A percentile compares a stretch with the other conserved stretches of the same genome.
phyloP scores from a whole-genome alignment of 2,329 filamentous ascomycete genomes.

The Emmonsia crescens region DNA sequence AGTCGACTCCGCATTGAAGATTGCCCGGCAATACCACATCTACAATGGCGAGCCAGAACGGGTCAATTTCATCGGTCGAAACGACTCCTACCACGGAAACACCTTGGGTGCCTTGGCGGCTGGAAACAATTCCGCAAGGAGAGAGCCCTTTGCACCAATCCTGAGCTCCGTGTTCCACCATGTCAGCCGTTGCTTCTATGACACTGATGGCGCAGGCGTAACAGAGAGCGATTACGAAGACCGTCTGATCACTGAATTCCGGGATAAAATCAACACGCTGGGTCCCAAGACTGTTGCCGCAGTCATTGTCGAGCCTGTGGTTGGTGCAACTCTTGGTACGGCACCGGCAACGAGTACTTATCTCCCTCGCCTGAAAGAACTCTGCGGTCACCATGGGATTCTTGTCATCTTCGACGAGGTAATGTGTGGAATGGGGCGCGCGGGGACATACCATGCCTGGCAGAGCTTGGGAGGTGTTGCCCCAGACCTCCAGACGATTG shows the following conservation, averaged over 20 bases:
- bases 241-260: neutral
- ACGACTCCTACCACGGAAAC: slow-evolving; percentile 42
- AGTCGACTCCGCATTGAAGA: slow-evolving; percentile 39
- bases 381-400: slow-evolving; percentile 47
- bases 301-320: neutral
- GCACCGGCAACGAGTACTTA: slow-evolving; percentile 44
- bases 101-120: slow-evolving; percentile 39
- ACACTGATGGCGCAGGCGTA: neutral
- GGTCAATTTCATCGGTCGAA: slow-evolving; percentile 34
- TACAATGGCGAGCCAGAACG: slow-evolving; percentile 31
- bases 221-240: slow-evolving; percentile 1
- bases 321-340: slow-evolving; percentile 34
- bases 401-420: slow-evolving; percentile 39
- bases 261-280: neutral
- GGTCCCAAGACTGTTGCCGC: slow-evolving; percentile 1
- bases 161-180: slow-evolving; percentile 11
- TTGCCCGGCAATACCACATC: slow-evolving; percentile 40
- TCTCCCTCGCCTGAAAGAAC: slow-evolving; percentile 40
- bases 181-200: slow-evolving; percentile 4
- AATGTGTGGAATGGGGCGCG: slow-evolving; percentile 49
- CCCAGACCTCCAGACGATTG: slow-evolving; percentile 48
- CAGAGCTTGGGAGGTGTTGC: slow-evolving; percentile 40
- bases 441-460: slow-evolving; percentile 46
- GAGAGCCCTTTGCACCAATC: slow-evolving; percentile 24
- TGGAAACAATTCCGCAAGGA: slow-evolving; percentile 25